A percentile compares a stretch with the other conserved stretches of the same genome.
Conservation (phyloP, 78 protist genomes). For the Tieghemostelium lacteum region DNA sequence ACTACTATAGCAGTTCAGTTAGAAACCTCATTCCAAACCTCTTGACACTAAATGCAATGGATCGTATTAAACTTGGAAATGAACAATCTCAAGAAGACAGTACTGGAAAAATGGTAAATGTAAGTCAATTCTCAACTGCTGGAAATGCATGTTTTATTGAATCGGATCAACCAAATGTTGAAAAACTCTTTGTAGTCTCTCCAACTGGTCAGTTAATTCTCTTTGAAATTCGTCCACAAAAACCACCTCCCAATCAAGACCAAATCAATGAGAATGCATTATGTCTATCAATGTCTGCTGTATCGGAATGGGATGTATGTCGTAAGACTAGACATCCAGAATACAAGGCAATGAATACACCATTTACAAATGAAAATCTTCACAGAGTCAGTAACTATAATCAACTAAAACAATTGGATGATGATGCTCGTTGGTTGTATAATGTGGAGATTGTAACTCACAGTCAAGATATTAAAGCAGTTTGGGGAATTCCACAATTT, state of each 20-base stretch:
- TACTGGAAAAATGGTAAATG: too few relatives aligned
- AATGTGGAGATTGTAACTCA: constrained; percentile 73
- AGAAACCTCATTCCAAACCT: constrained; percentile 34
- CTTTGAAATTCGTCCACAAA: constrained; percentile 63
- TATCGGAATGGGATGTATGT: constrained; percentile 66
- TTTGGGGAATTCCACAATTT: constrained; percentile 73
- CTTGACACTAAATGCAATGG: constrained; percentile 60
- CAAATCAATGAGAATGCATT: constrained; percentile 59
- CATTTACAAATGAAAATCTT: constrained; percentile 19
- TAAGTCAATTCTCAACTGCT: background rate
- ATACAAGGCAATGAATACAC: constrained; percentile 21
- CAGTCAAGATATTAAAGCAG: constrained; percentile 69
- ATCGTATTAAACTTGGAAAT: constrained; percentile 68
- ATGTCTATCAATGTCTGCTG: constrained; percentile 32
- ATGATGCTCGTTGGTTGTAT: constrained; percentile 67
- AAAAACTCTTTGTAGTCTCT: constrained; percentile 32
- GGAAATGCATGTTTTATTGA: constrained; percentile 68
- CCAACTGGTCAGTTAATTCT: constrained; percentile 70
- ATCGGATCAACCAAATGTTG: constrained; percentile 17
- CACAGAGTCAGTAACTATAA: background rate
- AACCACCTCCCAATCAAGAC: constrained; percentile 17
- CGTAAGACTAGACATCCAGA: constrained; percentile 34
- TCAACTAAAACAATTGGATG: constrained; percentile 20
- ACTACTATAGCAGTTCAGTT: constrained; percentile 25
- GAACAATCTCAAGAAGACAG: constrained; percentile 37